Evolutionary conservation across 1,284 basidiomycete genomes (phyloP), one percentile per base, ranked within the genome.

Genomic region (Volvariella volvacea): DNA sequence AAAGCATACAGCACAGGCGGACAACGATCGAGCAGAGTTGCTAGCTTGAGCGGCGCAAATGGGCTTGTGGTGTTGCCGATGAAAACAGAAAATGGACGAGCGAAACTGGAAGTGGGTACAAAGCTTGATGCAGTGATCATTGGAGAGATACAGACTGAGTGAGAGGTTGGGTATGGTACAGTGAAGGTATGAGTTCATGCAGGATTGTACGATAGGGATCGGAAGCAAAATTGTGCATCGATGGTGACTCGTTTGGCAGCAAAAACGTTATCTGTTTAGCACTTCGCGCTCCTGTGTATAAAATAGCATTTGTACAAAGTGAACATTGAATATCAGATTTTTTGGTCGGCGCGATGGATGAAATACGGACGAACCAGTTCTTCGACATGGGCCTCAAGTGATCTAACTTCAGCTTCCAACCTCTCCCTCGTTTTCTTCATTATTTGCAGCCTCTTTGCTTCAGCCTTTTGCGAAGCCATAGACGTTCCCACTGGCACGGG

Each of bases 1-100:
- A 71, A 72, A 43, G 91, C 88, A 1, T 75, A 71, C 51, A 90
- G 82, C 43, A 92, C 89, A 0, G 89, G 89, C n/a, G 86, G 88
- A 0, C 89, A 92, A 58, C 69, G 88, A 8, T 90, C 87, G 14
- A 88, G 84, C 54, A 69, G 87, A 12, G 81, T 85, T 1, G 83
- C 83, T 1, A 90, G 87, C 53, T 58, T 92, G 43, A 81, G 74
- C 41, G 83, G 81, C 1, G 87, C 87, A 14, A 91, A 92, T 56
- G 88, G 81, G 1, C 63, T 92, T 37, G 75, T 87, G 0, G 70
- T 81, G n/a, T 58, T 91, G 58, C 72, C 53, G 49, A 62, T 58
- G 51, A 62, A 55, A 45, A 43, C 51, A 6, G 68, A 70, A 2
- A 66, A 55, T 1, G 67, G 64, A 0, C 67, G 65, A 21, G 55